phyloP scores from a whole-genome alignment of 2,329 filamentous ascomycete species.

The Paramyrothecium sp. region DNA sequence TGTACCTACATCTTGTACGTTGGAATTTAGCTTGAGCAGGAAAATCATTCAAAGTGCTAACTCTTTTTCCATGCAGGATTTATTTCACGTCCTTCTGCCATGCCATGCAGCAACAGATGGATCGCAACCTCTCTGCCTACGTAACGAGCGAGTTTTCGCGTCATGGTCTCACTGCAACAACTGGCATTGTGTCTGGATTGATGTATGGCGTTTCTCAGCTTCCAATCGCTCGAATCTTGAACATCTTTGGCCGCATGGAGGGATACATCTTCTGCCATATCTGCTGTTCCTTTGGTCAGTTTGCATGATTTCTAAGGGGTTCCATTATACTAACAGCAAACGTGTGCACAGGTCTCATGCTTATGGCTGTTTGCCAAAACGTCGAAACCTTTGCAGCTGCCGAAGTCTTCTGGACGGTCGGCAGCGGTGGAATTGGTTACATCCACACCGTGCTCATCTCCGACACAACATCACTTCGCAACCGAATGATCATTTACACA shows the following conservation, averaged over 20 bases:
- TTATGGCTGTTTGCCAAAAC: slow-evolving; percentile 60
- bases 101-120: not conserved
- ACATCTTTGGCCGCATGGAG: not conserved
- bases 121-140: not conserved
- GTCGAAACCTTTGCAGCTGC: slow-evolving; percentile 62
- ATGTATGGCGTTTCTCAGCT: not conserved
- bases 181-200: not conserved
- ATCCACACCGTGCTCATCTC: slow-evolving; percentile 43
- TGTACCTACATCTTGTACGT: not conserved
- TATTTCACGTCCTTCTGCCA: not conserved
- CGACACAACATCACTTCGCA: slow-evolving; percentile 57
- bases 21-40: not conserved
- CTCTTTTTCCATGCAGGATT: not conserved
- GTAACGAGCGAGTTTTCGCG: not conserved
- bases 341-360: not conserved
- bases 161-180: not conserved
- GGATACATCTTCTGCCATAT: not conserved
- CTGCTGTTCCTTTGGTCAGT: not conserved
- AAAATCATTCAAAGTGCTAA: not conserved
- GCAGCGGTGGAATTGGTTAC: slow-evolving; percentile 2
- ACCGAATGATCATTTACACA: slow-evolving; percentile 54
- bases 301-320: not conserved
- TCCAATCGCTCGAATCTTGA: not conserved
- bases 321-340: not conserved
- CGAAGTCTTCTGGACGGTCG: slow-evolving; percentile 66